These are phyloP conservation scores for Miamiensis avidus DNA, from an alignment of 169 alveolate species.

Conservation along the genomic window DNA sequence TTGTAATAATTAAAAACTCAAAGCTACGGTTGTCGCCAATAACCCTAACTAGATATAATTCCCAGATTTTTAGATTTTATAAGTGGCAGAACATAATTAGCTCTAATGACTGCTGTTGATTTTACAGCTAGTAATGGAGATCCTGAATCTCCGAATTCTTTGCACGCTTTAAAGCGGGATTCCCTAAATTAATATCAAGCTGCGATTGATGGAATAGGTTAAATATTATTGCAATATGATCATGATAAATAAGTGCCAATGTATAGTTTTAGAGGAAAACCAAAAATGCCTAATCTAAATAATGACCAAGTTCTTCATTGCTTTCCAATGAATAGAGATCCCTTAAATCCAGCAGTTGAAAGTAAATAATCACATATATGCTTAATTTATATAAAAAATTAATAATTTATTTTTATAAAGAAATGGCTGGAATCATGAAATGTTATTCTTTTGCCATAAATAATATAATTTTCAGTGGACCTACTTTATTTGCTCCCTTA, in stretches of 20 bases:
- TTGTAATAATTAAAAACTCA: constrained; percentile 11
- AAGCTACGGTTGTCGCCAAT: constrained; percentile 2
- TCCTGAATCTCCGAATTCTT: constrained; percentile 42
- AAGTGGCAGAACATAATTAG: constrained; percentile 60
- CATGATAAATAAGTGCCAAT: constrained; percentile 61
- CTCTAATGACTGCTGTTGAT: constrained; percentile 61
- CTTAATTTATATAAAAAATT: too few species aligned
- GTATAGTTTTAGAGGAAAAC: constrained; percentile 60
- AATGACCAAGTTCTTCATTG: constrained; percentile 51
- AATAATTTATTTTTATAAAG: too few species aligned
- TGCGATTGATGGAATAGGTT: constrained; percentile 56
- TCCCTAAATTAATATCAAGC: constrained; percentile 48
- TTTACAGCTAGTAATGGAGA: constrained; percentile 64
- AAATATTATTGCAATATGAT: constrained; percentile 62
- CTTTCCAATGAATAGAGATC: constrained; percentile 67
- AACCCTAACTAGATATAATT: too few species aligned
- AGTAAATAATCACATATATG: too few species aligned
- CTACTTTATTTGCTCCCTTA: constrained; percentile 62
- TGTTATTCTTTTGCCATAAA: constrained; percentile 53
- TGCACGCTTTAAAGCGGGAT: constrained; percentile 43
- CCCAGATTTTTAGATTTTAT: constrained; percentile 63
- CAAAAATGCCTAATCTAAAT: constrained; percentile 25
- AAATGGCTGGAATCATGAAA: constrained; percentile 61
- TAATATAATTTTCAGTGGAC: constrained; percentile 53
- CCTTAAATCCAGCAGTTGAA: constrained; percentile 61